Evolutionary conservation across 2,329 filamentous ascomycete genomes (phyloP), one percentile per base, ranked within the genome.

Genomic region (Ampelomyces quisqualis): DNA sequence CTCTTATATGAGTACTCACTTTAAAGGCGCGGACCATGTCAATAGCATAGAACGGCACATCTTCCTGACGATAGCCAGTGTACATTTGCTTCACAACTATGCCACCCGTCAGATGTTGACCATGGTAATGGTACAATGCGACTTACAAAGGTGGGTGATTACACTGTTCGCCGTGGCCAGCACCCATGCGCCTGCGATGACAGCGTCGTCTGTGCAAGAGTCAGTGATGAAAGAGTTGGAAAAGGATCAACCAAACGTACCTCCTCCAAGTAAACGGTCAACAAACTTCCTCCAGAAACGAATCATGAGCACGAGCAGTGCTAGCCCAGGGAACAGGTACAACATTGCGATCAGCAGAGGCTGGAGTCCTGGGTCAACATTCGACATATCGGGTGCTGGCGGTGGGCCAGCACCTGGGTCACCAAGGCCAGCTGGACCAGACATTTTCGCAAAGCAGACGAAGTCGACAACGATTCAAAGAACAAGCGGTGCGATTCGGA

Each of bases 121-220:
- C 33, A 39, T n/a, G 22, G 18, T 5, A 3, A 18, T 9, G 6
- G 14, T 3, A 19, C 22, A 13, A 8, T 11, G 20, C 11, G 11
- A 28, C 47, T 45, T 40, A 56, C 53, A 56, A 10, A 53, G 14
- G 30, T 56, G 50, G 2, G 43, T 46, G 14, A 54, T 45, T 7
- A 51, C 38, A 21, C 40, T 51, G 31, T 54, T 49, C 1, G 31
- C 38, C 20, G 50, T 4, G 10, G 23, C 11, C 8, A 53, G 19
- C 11, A 47, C 17, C 49, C 49, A 50, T 15, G 36, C 52, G 2
- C 53, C 2, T 1, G 36, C 26, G n/a, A 55, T 51, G 27, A 45
- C 11, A 4, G 27, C 35, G 34, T 48, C 49, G 13, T 53, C 47
- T 51, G 30, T 18, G 14, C 17, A 19, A 11, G 14, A 30, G 24